Base-by-base conservation (phyloP, 805 yeast species). In the Ogataea paraovalis region DNA sequence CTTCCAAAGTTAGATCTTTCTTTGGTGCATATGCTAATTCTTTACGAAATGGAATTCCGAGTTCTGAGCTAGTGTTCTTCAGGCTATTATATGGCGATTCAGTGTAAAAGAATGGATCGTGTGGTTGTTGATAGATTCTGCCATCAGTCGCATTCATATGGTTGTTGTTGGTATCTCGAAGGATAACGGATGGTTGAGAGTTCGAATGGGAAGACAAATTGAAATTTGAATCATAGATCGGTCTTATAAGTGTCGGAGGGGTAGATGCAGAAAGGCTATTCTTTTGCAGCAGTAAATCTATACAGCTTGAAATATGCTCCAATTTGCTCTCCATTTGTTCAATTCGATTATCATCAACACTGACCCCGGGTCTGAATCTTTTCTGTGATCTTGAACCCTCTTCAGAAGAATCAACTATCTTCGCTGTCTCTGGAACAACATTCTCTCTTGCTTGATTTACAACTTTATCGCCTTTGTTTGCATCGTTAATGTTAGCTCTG, bases 71-170 rank as follows among this genome's bases (percentile, higher is more conserved):
- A n/a, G 48, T 50, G 6, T 53, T 52, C 2, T 53, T 43, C n/a
- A 61, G 43, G 42, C 60, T 64, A 14, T 61, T 40, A 44, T 54
- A 57, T 7, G 63, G 63, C 3, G 63, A 56, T 20, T 50, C 52
- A 42, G 51, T 55, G 47, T 53, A 56, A 42, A 45, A 59, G 13
- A 53, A 39, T 2, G 46, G 40, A 32, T 52, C 56, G 20, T 28
- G 39, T 21, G 46, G 48, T 39, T 22, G 16, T 44, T 37, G 22
- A 37, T 47, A 22, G 38, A 43, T 18, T 42, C 12, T 30, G 16
- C 16, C 34, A 30, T 30, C 34, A 14, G 12, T 30, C 34, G 34
- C 16, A 30, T 30, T 30, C 34, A 14, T 30, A 14, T 30, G 13
- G 16, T 30, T 30, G 12, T 30, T 30, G 34, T 14, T 30, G 5